A percentile compares a stretch with the other conserved stretches of the same genome.
These are phyloP conservation scores for Globisporangium emineosum DNA, from an alignment of 352 stramenopile species.

Conservation along the genomic window DNA sequence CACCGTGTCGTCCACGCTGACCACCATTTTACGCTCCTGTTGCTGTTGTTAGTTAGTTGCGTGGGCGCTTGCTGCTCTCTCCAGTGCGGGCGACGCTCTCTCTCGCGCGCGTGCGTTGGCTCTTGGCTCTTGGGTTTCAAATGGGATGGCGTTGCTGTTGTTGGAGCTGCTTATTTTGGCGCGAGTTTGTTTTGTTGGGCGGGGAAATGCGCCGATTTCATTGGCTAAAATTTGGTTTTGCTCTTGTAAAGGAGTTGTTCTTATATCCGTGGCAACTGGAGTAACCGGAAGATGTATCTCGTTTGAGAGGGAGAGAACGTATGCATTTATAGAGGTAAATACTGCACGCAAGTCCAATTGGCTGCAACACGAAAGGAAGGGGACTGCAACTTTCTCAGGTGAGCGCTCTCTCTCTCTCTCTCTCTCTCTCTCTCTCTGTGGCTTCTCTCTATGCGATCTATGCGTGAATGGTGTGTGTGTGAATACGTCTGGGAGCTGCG, in stretches of 20 bases:
- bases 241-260: background rate
- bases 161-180: background rate
- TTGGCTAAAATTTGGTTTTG: background rate
- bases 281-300: no score
- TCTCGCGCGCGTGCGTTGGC: background rate
- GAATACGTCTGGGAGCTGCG: background rate
- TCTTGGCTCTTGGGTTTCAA: background rate
- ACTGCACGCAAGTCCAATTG: background rate
- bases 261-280: no score
- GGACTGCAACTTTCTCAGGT: background rate
- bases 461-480: background rate
- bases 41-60: background rate
- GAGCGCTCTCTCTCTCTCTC: background rate
- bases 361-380: background rate
- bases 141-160: background rate
- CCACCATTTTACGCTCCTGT: slow-evolving; percentile 29
- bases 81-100: background rate
- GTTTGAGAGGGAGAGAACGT: background rate
- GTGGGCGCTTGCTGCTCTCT: background rate
- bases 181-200: background rate
- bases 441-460: background rate
- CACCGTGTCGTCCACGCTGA: slow-evolving; percentile 70
- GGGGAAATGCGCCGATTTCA: background rate
- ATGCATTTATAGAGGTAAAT: background rate
- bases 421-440: background rate